Base-by-base conservation (phyloP, 2,329 filamentous ascomycete species). In the Trichoderma koningiopsis region DNA sequence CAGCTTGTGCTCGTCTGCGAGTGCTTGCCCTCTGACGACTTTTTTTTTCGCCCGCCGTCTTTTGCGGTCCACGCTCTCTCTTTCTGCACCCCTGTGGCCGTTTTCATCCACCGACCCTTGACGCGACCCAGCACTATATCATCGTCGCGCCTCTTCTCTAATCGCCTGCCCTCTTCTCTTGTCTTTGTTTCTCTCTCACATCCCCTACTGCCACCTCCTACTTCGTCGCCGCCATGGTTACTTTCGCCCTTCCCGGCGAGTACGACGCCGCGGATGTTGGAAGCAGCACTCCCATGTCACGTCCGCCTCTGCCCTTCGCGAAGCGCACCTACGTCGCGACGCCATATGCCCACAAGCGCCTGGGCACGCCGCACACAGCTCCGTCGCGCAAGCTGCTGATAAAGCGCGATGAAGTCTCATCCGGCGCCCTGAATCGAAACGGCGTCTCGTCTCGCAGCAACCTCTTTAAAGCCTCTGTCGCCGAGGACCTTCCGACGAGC, bases 291-390 rank as follows among this genome's bases (percentile, higher is more conserved):
- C 81, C 81, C 52, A 76, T 76, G 63, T 75, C 81, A 68, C 81
- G 80, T 61, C 78, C 82, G 66, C 78, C 78, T 63, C 76, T 83
- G 66, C 80, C 81, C 33, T 83, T 83, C 72, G 80, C 82, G 70
- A 83, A 81, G 75, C 82, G 82, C 73, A 75, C 75, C 71, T 81
- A 79, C 71, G 77, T 78, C 69, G 78, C 79, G 31, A 82, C 81
- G n/a, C 81, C 80, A 13, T 78, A 74, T 60, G 69, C 73, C n/a
- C 47, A 49, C 2, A 81, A 77, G 75, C 79, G 80, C 53, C 72
- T 80, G 27, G 78, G 79, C 55, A 81, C 81, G 13, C 81, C 81
- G 16, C 77, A 80, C 69, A 76, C 77, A 58, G 77, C 78, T 49
- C 77, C 81, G 0, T 73, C 79, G 47, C 79, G 80, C 70, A 80